Evolutionary conservation across 768 basidiomycete genomes (phyloP), one percentile per base, ranked within the genome.

Genomic region (Tricholoma hemisulphureum): DNA sequence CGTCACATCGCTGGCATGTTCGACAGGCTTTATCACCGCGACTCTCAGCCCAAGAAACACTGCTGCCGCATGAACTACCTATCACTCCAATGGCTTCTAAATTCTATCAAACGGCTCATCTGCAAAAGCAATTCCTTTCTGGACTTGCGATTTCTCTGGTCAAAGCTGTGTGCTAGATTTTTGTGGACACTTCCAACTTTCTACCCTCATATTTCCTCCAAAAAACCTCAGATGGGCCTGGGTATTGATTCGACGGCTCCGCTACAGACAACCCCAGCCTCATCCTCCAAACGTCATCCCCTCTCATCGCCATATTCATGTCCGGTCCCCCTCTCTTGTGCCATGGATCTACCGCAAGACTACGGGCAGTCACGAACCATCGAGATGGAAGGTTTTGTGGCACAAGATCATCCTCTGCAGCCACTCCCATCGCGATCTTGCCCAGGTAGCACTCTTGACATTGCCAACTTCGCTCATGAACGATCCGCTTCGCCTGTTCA

Each of bases 51-150:
- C 9, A 8, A 2, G 7, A 34, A n/a, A 2, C 43, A 46, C 9
- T 46, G 43, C 11, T 8, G 32, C 35, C 23, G n/a, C n/a, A 53
- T 51, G 34, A 11, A 32, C 29, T 43, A 20, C 13, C 31, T 29
- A 28, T 11, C 56, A 3, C 45, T 55, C 39, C 56, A 20, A 37
- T 59, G 48, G 16, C 45, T 62, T 20, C 49, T 59, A 23, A 16
- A 14, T 6, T 50, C 45, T 53, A 51, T 62, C 21, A 39, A 46
- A 43, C 51, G 58, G 37, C 52, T 56, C 16, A 46, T 58, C n/a
- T 24, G 34, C 23, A 58, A 39, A 11, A 58, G 50, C 23, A 32
- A 13, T 11, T 53, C 54, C 31, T 31, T 56, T 20, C 61, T 29
- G 20, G 23, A 31, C 39, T 18, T 58, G 29, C 23, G 48, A 21